Evolutionary conservation across 1,284 basidiomycete genomes (phyloP).

Genomic region (Moesziomyces aphidis): DNA sequence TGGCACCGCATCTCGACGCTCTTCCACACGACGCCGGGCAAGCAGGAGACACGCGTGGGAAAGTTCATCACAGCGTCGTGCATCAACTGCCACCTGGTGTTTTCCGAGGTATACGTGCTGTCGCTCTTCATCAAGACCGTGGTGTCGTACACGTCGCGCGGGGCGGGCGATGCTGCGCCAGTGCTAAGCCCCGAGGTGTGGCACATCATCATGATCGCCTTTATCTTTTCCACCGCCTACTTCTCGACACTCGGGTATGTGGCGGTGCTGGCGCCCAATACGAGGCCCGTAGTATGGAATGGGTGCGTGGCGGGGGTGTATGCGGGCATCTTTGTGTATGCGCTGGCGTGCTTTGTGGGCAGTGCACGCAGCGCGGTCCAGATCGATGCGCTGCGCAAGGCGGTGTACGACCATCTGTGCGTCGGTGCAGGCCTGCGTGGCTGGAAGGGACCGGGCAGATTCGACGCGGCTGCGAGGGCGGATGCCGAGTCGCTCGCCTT

Average conservation of each 20-base stretch:
- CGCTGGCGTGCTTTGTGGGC: neutral
- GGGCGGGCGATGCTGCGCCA: neutral
- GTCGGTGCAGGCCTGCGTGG: neutral
- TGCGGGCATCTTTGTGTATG: neutral
- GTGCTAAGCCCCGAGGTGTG: conserved; percentile 11
- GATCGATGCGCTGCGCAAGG: conserved; percentile 1
- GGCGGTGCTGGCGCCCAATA: conserved; percentile 27
- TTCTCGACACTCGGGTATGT: conserved; percentile 35
- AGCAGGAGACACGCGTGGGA: conserved; percentile 9
- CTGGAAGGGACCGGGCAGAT: neutral
- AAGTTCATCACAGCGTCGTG: conserved; percentile 33
- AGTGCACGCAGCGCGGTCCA: neutral
- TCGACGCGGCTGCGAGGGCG: too few species aligned
- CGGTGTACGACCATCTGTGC: neutral
- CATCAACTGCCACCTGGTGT: conserved; percentile 31
- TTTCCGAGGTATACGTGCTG: conserved; percentile 15
- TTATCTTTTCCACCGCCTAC: conserved; percentile 26
- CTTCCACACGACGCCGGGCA: neutral
- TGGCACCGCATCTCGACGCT: too few species aligned
- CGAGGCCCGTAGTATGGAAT: conserved; percentile 30
- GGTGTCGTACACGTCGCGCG: conserved; percentile 5
- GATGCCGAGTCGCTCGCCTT: neutral
- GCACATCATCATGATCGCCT: conserved; percentile 9
- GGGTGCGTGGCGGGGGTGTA: conserved; percentile 3
- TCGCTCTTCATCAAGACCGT: conserved; percentile 11